Base-by-base conservation (phyloP, 1,139 yeast genomes). In the Lodderomyces parapsilosis region DNA sequence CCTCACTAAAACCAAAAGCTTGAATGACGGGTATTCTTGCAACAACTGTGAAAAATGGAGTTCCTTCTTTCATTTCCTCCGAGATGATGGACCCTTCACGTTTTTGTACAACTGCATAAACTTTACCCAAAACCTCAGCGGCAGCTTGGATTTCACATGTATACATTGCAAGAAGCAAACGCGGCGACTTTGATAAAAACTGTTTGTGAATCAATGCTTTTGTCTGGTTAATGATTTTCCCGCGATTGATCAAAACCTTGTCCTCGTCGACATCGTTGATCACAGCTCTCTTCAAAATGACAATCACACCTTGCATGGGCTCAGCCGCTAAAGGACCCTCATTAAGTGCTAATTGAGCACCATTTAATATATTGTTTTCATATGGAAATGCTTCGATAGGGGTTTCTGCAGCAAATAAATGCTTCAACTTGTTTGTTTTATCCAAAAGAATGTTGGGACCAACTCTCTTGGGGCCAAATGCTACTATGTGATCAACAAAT, bases 61-160 rank as follows among this genome's bases (percentile, higher is more conserved):
- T 93, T 11, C 99, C 99, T 60, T 94, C 99, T 57, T 91, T 90
- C 91, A 93, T 83, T 59, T 93, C 99, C 62, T 94, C 99, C 1
- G 91, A 80, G 2, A 86, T 75, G 44, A 94, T 87, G 40, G 78
- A 68, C 32, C 99, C 99, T 35, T 89, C 84, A 54, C 97, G 77
- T 56, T 80, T 81, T 53, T 94, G 96, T 17, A 94, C 90, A 18
- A 93, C 98, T 0, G 90, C 96, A 59, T 94, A 94, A 0, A 94
- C 98, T 58, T 88, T 89, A 41, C 99, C 99, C 41, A 94, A 71
- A 0, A 90, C 97, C 52, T 94, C 99, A 0, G 96, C 81, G 1
- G 96, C 80, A 0, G 99, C 95, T 63, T 94, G 99, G 50, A 94
- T 89, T 52, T 91, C 97, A 68, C 97, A 91, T 1, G 88, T 75